These are phyloP conservation scores for Pseudocohnilembus persalinus DNA, from an alignment of 169 alveolate species.

Conservation along the genomic window DNA sequence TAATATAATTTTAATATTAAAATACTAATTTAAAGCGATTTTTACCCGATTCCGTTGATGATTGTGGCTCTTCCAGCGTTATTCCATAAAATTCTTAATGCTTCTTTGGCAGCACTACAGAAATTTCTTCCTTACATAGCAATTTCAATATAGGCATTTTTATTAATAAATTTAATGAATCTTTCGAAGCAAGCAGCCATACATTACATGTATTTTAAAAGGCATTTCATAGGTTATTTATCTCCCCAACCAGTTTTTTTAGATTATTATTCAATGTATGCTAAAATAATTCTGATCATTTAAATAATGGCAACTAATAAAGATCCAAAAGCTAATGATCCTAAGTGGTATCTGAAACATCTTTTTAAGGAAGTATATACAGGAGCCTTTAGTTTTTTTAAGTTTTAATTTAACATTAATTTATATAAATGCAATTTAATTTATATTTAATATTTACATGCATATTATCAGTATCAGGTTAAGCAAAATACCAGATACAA, in stretches of 20 bases:
- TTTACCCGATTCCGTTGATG: conserved; percentile 60
- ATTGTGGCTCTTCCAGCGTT: conserved; percentile 74
- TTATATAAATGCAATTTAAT: no score
- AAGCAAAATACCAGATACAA: conserved; percentile 85
- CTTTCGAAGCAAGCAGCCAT: conserved; percentile 80
- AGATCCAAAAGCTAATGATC: conserved; percentile 89
- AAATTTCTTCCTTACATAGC: conserved; percentile 87
- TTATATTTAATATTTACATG: neutral
- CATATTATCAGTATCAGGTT: conserved; percentile 43
- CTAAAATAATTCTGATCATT: conserved; percentile 35
- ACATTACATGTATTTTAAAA: conserved; percentile 71
- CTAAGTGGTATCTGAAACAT: conserved; percentile 85
- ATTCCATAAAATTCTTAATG: conserved; percentile 76
- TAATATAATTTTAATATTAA: conserved; percentile 33
- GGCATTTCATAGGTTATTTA: conserved; percentile 49
- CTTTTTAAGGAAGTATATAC: conserved; percentile 60
- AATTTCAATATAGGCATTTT: conserved; percentile 88
- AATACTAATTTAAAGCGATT: neutral
- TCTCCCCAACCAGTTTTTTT: conserved; percentile 43
- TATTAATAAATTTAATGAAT: conserved; percentile 83
- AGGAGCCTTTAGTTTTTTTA: no score
- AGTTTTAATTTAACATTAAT: no score
- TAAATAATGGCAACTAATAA: conserved; percentile 75
- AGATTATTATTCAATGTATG: conserved; percentile 33
- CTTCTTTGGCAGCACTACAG: conserved; percentile 87